Conservation (phyloP, 202 grass and related monocot species). For the Setaria italica region DNA sequence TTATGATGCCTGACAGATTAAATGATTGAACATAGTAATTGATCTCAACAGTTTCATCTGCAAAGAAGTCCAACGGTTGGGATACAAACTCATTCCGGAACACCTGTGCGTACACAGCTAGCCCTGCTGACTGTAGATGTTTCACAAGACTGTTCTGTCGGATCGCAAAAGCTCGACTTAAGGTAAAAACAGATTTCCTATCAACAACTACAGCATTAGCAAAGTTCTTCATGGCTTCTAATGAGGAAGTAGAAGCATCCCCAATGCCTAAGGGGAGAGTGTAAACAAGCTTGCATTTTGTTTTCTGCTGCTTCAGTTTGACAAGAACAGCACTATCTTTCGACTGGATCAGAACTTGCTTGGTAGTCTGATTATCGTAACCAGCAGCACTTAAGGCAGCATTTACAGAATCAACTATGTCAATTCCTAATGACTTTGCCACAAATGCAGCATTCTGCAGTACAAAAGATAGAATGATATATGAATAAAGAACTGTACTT, state of each 20-base stretch:
- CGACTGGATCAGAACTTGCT: conserved; percentile 72
- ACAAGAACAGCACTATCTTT: conserved; percentile 73
- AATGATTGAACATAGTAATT: conserved; percentile 61
- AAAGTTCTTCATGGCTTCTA: conserved; percentile 67
- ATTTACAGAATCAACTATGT: conserved; percentile 52
- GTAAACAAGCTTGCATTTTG: conserved; percentile 75
- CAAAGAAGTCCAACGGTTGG: conserved; percentile 70
- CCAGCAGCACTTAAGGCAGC: conserved; percentile 56
- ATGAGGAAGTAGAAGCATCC: conserved; percentile 50
- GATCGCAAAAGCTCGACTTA: conserved; percentile 29
- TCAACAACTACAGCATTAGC: conserved; percentile 66
- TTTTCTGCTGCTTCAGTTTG: conserved; percentile 69
- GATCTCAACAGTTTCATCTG: conserved; percentile 73
- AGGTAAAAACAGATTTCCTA: conserved; percentile 52
- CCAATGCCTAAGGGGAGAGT: conserved; percentile 43
- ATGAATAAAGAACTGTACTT: background rate
- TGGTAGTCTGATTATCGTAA: conserved; percentile 53
- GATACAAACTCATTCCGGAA: conserved; percentile 79
- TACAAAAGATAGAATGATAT: conserved; percentile 35
- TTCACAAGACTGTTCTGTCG: conserved; percentile 42
- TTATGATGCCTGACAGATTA: conserved; percentile 71
- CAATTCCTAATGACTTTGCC: conserved; percentile 55
- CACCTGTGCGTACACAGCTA: conserved; percentile 68
- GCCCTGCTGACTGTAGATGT: conserved; percentile 57
- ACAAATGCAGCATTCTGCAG: conserved; percentile 71